Evolutionary conservation across 345 rosid species (phyloP).

Genomic region (Arabidopsis suecica): DNA sequence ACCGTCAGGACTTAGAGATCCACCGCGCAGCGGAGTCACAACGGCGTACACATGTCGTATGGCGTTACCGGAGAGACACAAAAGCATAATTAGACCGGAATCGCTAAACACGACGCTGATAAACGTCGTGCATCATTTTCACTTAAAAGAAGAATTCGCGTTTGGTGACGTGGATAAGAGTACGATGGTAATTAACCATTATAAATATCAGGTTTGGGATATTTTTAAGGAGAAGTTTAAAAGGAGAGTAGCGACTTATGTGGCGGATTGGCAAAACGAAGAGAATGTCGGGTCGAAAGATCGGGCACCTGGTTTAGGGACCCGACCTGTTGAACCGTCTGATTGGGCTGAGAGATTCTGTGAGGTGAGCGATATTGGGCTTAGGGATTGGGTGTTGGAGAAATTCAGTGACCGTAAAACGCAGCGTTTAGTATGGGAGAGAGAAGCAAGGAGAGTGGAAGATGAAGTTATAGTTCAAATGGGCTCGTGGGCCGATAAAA

Average conservation of each 20-base stretch:
- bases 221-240: slow-evolving; percentile 88
- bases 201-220: slow-evolving; percentile 91
- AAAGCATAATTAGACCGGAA: slow-evolving; percentile 80
- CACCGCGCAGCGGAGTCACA: slow-evolving; percentile 58
- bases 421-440: slow-evolving; percentile 64
- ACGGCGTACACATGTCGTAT: slow-evolving; percentile 75
- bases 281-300: slow-evolving; percentile 81
- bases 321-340: slow-evolving; percentile 69
- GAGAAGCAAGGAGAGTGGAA: slow-evolving; percentile 18
- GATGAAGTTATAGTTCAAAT: slow-evolving; percentile 23
- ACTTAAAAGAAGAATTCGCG: slow-evolving; percentile 53
- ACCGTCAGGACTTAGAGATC: slow-evolving; percentile 63
- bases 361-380: slow-evolving; percentile 70
- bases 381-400: slow-evolving; percentile 61
- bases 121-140: slow-evolving; percentile 89
- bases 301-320: slow-evolving; percentile 89
- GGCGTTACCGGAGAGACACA: slow-evolving; percentile 72
- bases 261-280: slow-evolving; percentile 83
- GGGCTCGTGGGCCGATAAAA: slow-evolving; percentile 28
- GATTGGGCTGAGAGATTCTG: slow-evolving; percentile 84
- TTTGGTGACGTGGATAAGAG: slow-evolving; percentile 55
- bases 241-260: slow-evolving; percentile 89
- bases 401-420: slow-evolving; percentile 47
- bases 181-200: slow-evolving; percentile 72
- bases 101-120: slow-evolving; percentile 73